phyloP scores from a whole-genome alignment of 106 monocot species.

The Acorus gramineus region DNA sequence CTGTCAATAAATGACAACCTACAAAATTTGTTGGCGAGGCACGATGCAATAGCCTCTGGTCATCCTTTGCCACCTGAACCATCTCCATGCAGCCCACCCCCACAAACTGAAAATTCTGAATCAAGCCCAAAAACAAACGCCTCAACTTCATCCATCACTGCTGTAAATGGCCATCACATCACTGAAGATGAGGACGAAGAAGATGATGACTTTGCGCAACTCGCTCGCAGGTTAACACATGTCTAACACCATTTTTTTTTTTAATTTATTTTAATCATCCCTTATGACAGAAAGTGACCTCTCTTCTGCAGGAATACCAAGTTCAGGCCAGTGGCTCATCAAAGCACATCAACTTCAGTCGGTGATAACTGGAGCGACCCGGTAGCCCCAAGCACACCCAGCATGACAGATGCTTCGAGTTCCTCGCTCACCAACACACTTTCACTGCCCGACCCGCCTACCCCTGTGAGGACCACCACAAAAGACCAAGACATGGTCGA shows the following conservation, averaged over 20 bases:
- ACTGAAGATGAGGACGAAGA: conserved; percentile 39
- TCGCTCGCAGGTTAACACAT: conserved; percentile 53
- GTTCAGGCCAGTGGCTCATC: conserved; percentile 14
- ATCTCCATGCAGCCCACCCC: neutral
- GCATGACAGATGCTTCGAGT: conserved; percentile 26
- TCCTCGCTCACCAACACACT: conserved; percentile 20
- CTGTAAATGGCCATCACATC: neutral
- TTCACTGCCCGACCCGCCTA: conserved; percentile 47
- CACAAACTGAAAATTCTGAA: neutral
- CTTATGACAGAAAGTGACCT: no score
- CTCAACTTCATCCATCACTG: neutral
- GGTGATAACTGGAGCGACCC: conserved; percentile 17
- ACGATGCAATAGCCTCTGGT: conserved; percentile 61
- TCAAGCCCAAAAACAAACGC: conserved; percentile 8
- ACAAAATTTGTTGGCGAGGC: conserved; percentile 58
- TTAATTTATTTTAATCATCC: neutral
- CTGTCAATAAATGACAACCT: conserved; percentile 73
- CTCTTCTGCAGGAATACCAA: conserved; percentile 40
- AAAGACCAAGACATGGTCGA: conserved; percentile 76
- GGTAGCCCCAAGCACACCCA: conserved; percentile 1
- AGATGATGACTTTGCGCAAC: conserved; percentile 59
- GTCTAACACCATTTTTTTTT: neutral
- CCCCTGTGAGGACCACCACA: conserved; percentile 27
- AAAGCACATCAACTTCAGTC: conserved; percentile 1
- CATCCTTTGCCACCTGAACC: conserved; percentile 35